These are phyloP conservation scores for Pseudogymnoascus sp. DNA, from an alignment of 2,329 filamentous ascomycete species.

Conservation along the genomic window DNA sequence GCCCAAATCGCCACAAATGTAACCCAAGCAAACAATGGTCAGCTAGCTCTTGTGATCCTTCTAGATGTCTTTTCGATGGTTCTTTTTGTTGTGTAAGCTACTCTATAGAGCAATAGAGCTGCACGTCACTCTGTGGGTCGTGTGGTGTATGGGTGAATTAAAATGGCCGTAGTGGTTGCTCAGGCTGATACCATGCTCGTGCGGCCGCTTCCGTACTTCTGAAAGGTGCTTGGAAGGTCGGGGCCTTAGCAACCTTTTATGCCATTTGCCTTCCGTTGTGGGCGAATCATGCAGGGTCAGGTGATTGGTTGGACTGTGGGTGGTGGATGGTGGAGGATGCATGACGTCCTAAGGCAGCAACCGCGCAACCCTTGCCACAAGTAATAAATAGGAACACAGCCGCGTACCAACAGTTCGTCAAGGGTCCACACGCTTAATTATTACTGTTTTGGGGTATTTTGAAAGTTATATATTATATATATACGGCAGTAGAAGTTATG, in stretches of 20 bases:
- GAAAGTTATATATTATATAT: not conserved
- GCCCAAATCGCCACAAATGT: not conserved
- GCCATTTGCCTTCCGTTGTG: constrained; percentile 3
- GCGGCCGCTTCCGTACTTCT: constrained; percentile 9
- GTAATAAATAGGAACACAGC: not conserved
- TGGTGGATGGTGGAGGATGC: not conserved
- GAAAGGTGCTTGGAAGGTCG: constrained; percentile 7
- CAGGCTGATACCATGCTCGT: constrained; percentile 8
- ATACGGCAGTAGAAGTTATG: not conserved
- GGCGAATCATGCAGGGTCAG: not conserved
- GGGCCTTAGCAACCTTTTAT: constrained; percentile 7
- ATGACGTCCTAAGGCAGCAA: constrained; percentile 8
- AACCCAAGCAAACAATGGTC: not conserved
- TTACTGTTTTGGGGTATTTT: not conserved
- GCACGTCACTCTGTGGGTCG: constrained; percentile 7
- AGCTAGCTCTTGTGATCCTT: not conserved
- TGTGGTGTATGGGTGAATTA: not conserved
- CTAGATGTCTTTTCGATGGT: not conserved
- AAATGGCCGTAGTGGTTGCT: constrained; percentile 8
- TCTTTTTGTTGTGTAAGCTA: not conserved
- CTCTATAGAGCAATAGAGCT: not conserved
- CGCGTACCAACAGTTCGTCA: not conserved
- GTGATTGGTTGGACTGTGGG: not conserved
- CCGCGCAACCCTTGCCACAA: not conserved
- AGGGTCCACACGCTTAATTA: constrained; percentile 4